phyloP scores from a whole-genome alignment of 2,329 filamentous ascomycete genomes.

The Rhynchosporium secalis region DNA sequence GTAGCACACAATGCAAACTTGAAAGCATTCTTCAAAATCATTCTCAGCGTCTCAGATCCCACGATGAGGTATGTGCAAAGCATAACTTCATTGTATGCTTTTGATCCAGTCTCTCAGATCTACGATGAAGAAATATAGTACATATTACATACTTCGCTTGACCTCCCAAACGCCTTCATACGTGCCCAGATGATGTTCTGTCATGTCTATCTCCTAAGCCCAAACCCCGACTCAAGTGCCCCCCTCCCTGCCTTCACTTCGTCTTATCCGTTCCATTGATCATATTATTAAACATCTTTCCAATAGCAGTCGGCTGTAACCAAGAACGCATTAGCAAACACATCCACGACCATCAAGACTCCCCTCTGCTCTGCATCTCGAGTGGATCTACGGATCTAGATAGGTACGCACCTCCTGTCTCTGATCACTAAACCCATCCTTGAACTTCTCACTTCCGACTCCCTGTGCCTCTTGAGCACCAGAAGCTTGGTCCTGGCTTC shows the following conservation, averaged over 20 bases:
- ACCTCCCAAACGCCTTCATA: not conserved
- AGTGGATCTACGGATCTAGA: not conserved
- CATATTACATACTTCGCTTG: not conserved
- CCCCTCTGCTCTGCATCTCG: too few species aligned
- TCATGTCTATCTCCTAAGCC: not conserved
- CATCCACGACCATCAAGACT: too few species aligned
- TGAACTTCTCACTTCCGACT: constrained; percentile 29
- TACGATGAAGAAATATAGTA: not conserved
- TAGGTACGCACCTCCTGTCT: constrained; percentile 26
- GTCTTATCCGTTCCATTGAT: constrained; percentile 29
- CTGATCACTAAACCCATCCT: constrained; percentile 21
- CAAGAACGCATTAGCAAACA: not conserved
- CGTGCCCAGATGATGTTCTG: not conserved
- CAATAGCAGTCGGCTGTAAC: constrained; percentile 23
- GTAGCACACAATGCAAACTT: too few species aligned
- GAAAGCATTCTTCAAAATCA: too few species aligned
- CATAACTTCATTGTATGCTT: not conserved
- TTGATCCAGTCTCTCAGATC: not conserved
- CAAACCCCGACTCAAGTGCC: not conserved
- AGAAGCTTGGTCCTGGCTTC: constrained; percentile 23
- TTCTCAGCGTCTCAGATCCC: too few species aligned
- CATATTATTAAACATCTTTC: constrained; percentile 32
- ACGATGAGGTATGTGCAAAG: too few species aligned
- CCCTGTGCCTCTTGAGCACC: constrained; percentile 20
- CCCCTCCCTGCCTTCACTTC: constrained; percentile 18